A percentile compares a stretch with the other conserved stretches of the same genome.
Conservation (phyloP, 805 yeast genomes). For the Yamadazyma endophytica region DNA sequence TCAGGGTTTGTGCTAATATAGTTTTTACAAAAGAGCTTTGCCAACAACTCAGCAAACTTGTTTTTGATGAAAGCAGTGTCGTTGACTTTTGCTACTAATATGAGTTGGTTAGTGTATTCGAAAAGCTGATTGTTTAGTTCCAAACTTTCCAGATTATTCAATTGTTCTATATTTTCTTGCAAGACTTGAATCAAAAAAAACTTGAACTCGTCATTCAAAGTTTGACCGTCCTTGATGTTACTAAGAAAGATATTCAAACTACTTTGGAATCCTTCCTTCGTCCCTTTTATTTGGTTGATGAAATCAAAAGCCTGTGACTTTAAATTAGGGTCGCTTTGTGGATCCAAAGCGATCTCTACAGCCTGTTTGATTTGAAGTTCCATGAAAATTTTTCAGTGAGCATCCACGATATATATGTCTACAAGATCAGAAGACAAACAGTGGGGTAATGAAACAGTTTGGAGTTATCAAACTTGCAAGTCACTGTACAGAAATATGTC, state of each 20-base stretch:
- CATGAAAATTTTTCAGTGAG: conserved; percentile 13
- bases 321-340: conserved; percentile 56
- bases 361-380: conserved; percentile 80
- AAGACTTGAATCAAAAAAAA: conserved; percentile 71
- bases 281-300: conserved; percentile 48
- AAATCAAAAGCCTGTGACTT: conserved; percentile 54
- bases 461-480: too few species aligned
- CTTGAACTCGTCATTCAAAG: conserved; percentile 51
- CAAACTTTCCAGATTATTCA: conserved; percentile 43
- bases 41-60: conserved; percentile 31
- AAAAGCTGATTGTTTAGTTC: conserved; percentile 47
- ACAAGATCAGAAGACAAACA: too few species aligned
- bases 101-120: conserved; percentile 10
- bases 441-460: too few species aligned
- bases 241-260: conserved; percentile 45
- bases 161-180: conserved; percentile 47
- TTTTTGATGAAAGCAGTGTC: conserved; percentile 29
- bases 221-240: neutral
- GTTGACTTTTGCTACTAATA: conserved; percentile 18
- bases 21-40: conserved; percentile 31
- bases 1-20: conserved; percentile 28
- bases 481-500: too few species aligned
- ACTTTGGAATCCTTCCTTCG: conserved; percentile 53
- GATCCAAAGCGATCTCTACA: conserved; percentile 75
- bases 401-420: too few species aligned